Conservation (phyloP, 352 stramenopile genomes). For the Phytophthora aleatoria region DNA sequence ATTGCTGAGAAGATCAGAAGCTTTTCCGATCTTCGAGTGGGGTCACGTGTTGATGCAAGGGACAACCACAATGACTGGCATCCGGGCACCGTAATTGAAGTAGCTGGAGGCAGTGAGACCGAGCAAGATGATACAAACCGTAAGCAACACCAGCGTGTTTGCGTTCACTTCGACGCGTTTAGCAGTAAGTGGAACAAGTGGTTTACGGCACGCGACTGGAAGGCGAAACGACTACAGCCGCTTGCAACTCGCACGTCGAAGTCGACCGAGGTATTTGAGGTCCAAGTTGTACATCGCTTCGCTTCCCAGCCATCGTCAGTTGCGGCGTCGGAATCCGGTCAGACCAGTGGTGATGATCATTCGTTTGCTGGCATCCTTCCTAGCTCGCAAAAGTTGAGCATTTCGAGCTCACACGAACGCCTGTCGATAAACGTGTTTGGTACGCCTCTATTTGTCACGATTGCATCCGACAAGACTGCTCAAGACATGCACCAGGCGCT, state of each 20-base stretch:
- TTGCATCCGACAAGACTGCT: slow-evolving; percentile 65
- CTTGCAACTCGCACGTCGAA: slow-evolving; percentile 47
- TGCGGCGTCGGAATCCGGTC: slow-evolving; percentile 8
- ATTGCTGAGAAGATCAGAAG: slow-evolving; percentile 23
- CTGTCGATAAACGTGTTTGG: slow-evolving; percentile 60
- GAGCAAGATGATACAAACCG: slow-evolving; percentile 6
- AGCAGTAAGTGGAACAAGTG: slow-evolving; percentile 78
- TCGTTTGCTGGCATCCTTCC: slow-evolving; percentile 22
- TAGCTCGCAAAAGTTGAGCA: slow-evolving; percentile 24
- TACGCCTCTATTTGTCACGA: slow-evolving; percentile 75
- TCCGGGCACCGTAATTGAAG: slow-evolving; percentile 60
- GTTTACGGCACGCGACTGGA: slow-evolving; percentile 66
- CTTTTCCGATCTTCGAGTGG: slow-evolving; percentile 58
- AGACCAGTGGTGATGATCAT: slow-evolving; percentile 26
- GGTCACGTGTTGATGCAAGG: slow-evolving; percentile 61
- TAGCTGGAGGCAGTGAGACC: slow-evolving; percentile 14
- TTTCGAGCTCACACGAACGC: slow-evolving; percentile 7
- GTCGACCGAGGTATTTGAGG: slow-evolving; percentile 71
- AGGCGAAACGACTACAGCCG: slow-evolving; percentile 50
- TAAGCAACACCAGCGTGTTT: slow-evolving; percentile 34
- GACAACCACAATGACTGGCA: slow-evolving; percentile 67
- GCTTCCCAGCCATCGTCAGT: slow-evolving; percentile 8
- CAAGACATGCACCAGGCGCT: slow-evolving; percentile 72
- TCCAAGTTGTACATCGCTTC: slow-evolving; percentile 75
- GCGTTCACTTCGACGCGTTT: slow-evolving; percentile 76